Percentiles rank a stretch among this genome's conserved stretches.
These are phyloP conservation scores for Agaricus bisporus DNA, from an alignment of 768 basidiomycete species.

Conservation along the genomic window DNA sequence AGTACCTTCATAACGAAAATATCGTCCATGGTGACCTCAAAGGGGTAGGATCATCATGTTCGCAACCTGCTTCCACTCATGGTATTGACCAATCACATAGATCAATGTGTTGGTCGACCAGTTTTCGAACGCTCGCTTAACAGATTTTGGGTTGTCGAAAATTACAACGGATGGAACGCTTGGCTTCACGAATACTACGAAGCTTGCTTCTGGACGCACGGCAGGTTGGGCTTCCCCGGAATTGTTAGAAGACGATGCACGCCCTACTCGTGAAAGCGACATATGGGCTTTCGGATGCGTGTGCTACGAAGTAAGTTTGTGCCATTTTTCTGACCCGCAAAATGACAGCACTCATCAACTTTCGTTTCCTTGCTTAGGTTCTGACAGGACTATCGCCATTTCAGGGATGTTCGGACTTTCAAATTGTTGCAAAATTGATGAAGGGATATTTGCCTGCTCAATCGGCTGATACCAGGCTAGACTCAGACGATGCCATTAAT, in stretches of 20 bases:
- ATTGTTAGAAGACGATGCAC: constrained; percentile 20
- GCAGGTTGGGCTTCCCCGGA: constrained; percentile 15
- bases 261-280: constrained; percentile 9
- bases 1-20: constrained; percentile 10
- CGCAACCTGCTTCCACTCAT: no score
- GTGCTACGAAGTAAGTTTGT: constrained; percentile 9
- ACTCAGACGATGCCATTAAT: no score
- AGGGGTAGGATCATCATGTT: constrained; percentile 5
- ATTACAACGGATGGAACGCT: constrained; percentile 1
- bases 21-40: constrained; percentile 13
- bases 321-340: no score
- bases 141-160: constrained; percentile 9
- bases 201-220: neutral
- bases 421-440: no score
- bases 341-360: no score
- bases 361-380: no score
- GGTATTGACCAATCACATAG: neutral
- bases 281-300: constrained; percentile 14
- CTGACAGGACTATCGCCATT: no score
- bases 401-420: no score
- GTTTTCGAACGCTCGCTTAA: constrained; percentile 3
- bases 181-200: neutral
- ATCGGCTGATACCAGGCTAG: no score
- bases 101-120: neutral
- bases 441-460: no score